Base-by-base conservation (phyloP, 106 monocot species). In the Iris macrosiphon region DNA sequence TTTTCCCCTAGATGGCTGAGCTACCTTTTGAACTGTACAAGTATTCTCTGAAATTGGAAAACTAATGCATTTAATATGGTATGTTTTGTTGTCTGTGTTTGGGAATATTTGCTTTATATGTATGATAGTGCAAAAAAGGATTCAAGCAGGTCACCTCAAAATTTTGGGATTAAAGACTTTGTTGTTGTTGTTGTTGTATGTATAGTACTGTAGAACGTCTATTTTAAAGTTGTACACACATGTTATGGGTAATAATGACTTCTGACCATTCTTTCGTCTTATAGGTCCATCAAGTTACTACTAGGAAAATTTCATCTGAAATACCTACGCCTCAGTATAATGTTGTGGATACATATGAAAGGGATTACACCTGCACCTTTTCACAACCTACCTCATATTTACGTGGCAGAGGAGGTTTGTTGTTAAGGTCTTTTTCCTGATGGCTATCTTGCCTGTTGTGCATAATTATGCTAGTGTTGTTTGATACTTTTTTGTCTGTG, bases 371-470 rank as follows among this genome's bases (percentile, higher is more conserved):
- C 1, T 55, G 75, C 55, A 91, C 91, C 17, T 99, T 99, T 48
- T 40, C 46, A n/a, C 98, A 91, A 65, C 74, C 87, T 23, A 70
- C 82, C 42, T 91, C 87, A 55, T 99, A 99, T 63, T 49, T 99
- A 58, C 98, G 98, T 63, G 86, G 73, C 55, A 80, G 98, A 81
- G 98, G 98, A 87, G 91, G 98, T 99, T 62, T 59, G 67, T 62
- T 51, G 2, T 31, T 38, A 30, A 25, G n/a, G n/a, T n/a, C 47
- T 32, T 60, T 26, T 27, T 43, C 45, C 10, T 63, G 21, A 31
- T 54, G 40, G 5, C 15, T 55, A 24, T 22, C 12, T 19, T 55
- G 12, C 49, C 25, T 45, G 55, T 2, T 61, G 21, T 33, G 8
- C 12, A 30, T 4, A 2, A 24, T 47, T 30, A 23, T 41, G 11